A percentile compares a stretch with the other conserved stretches of the same genome.
Evolutionary conservation across 176 grass and related monocot species (phyloP).

Genomic region (Triticum timopheevii): DNA sequence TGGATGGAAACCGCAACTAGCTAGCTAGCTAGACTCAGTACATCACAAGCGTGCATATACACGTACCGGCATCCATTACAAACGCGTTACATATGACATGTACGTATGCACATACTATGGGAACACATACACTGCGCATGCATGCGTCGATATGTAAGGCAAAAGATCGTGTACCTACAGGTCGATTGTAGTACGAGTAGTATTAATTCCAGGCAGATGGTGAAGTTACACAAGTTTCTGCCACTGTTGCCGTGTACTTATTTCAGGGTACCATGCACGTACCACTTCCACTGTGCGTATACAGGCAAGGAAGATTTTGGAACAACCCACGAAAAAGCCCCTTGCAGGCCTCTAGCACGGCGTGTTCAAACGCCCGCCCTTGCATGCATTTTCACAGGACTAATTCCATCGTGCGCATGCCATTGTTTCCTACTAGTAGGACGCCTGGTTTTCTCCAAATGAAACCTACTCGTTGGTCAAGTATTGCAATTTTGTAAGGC

Average conservation of each 20-base stretch:
- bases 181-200: neutral
- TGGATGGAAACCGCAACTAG: neutral
- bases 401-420: neutral
- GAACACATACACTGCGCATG: neutral
- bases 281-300: neutral
- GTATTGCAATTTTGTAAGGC: neutral
- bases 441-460: neutral
- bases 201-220: slow-evolving; percentile 6
- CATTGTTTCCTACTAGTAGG: neutral
- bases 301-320: neutral
- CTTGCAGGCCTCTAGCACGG: neutral
- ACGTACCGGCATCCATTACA: neutral
- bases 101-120: neutral
- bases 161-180: neutral
- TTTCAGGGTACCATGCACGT: neutral
- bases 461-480: neutral
- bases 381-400: neutral
- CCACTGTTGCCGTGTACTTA: slow-evolving; percentile 15
- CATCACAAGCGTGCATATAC: neutral
- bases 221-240: neutral
- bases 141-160: neutral
- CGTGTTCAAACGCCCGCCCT: neutral
- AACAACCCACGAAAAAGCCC: neutral
- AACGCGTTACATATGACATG: neutral
- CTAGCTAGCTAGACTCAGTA: neutral